phyloP scores from a whole-genome alignment of 2,329 filamentous ascomycete genomes.

The Knufia petricola region DNA sequence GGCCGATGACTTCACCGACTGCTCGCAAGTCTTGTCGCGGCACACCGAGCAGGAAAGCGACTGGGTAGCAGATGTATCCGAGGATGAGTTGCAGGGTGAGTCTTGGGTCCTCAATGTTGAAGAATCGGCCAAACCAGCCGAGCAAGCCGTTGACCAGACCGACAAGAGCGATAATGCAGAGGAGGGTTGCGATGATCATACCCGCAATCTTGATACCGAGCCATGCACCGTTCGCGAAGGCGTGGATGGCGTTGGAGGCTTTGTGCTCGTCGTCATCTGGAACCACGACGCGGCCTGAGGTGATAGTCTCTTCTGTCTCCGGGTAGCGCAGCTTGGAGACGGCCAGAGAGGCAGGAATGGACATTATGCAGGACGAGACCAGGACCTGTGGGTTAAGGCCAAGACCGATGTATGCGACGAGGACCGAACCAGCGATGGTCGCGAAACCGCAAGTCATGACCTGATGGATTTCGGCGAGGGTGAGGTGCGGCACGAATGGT shows the following conservation, averaged over 20 bases:
- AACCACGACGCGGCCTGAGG: slow-evolving; percentile 68
- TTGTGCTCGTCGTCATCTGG: slow-evolving; percentile 68
- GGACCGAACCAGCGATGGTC: slow-evolving; percentile 78
- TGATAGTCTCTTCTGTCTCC: slow-evolving; percentile 77
- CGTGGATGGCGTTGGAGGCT: slow-evolving; percentile 72
- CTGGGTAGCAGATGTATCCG: slow-evolving; percentile 67
- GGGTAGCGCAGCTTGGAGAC: slow-evolving; percentile 85
- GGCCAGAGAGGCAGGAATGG: slow-evolving; percentile 80
- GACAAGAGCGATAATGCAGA: slow-evolving; percentile 73
- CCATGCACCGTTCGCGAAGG: slow-evolving; percentile 77
- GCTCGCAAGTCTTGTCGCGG: slow-evolving; percentile 58
- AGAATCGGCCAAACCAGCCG: slow-evolving; percentile 74
- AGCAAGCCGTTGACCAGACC: slow-evolving; percentile 65
- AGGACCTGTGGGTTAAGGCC: slow-evolving; percentile 77
- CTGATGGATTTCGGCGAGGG: slow-evolving; percentile 80
- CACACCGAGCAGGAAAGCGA: slow-evolving; percentile 74
- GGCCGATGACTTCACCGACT: slow-evolving; percentile 69
- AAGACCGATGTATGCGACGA: slow-evolving; percentile 76
- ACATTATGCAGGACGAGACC: slow-evolving; percentile 90
- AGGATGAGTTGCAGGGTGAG: slow-evolving; percentile 67
- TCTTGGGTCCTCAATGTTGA: slow-evolving; percentile 60
- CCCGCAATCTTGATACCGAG: slow-evolving; percentile 77
- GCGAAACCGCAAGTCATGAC: slow-evolving; percentile 89
- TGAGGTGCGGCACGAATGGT: slow-evolving; percentile 77
- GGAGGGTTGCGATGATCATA: slow-evolving; percentile 69